phyloP scores from a whole-genome alignment of 495 filamentous ascomycete species.

The Podospora didyma region DNA sequence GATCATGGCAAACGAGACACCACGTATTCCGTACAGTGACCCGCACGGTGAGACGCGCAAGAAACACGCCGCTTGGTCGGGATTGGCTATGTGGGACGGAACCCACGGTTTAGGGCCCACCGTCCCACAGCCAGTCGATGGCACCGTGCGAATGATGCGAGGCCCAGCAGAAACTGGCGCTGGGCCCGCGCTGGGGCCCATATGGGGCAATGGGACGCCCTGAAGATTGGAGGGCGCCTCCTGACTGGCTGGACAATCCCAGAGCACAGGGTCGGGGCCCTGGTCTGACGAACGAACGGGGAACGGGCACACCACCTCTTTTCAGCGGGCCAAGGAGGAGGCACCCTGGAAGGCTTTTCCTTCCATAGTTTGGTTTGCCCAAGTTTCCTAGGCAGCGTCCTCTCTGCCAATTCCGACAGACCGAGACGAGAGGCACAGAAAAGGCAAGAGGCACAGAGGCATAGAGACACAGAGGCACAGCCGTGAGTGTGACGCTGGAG shows the following conservation, averaged over 20 bases:
- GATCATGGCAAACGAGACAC: too few relatives aligned
- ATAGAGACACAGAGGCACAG: conserved; percentile 3
- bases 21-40: too few relatives aligned
- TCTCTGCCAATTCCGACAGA: too few relatives aligned
- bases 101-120: neutral
- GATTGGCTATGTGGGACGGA: neutral
- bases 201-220: too few relatives aligned
- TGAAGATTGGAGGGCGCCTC: neutral
- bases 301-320: neutral
- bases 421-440: neutral
- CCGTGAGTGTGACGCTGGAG: neutral
- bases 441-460: neutral
- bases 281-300: neutral
- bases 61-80: neutral
- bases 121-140: neutral
- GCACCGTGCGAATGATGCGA: neutral
- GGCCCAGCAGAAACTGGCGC: neutral
- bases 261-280: neutral
- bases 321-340: neutral
- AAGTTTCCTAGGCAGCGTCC: too few relatives aligned
- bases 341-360: too few relatives aligned
- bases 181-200: neutral
- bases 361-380: too few relatives aligned
- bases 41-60: neutral
- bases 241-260: neutral